A percentile compares a stretch with the other conserved stretches of the same genome.
phyloP scores from a whole-genome alignment of 345 rosid species.

The Dipteronia dyeriana region DNA sequence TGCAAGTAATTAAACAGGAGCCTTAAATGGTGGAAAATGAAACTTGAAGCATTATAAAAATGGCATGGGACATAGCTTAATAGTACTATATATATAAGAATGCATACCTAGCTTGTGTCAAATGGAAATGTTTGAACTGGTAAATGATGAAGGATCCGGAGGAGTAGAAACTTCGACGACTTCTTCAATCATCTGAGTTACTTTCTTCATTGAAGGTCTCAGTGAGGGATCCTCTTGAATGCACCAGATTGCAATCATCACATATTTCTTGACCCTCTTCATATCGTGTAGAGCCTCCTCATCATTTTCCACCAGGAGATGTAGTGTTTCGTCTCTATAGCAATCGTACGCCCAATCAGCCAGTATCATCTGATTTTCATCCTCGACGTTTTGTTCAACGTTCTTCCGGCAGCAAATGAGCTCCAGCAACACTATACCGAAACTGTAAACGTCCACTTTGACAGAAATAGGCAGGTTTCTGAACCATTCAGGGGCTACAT shows the following conservation, averaged over 20 bases:
- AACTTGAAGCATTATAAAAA: not conserved
- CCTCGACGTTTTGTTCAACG: conserved; percentile 13
- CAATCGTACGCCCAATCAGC: conserved; percentile 57
- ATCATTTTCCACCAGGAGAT: conserved; percentile 33
- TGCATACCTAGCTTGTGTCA: not conserved
- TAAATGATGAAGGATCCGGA: conserved; percentile 29
- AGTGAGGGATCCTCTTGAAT: conserved; percentile 51
- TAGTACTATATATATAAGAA: no score
- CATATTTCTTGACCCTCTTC: conserved; percentile 37
- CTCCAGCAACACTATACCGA: conserved; percentile 43
- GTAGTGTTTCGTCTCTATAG: conserved; percentile 29
- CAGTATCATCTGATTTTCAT: conserved; percentile 25
- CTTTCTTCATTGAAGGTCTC: conserved; percentile 49
- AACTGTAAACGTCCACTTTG: conserved; percentile 51
- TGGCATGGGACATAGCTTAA: not conserved
- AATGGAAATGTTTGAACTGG: conserved; percentile 8
- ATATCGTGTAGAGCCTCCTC: conserved; percentile 42
- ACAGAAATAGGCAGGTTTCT: conserved; percentile 39
- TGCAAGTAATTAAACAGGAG: no score
- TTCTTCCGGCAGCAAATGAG: conserved; percentile 38
- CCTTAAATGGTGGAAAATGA: no score
- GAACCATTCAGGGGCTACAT: conserved; percentile 50
- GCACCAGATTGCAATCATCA: conserved; percentile 61
- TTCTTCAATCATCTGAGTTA: conserved; percentile 46
- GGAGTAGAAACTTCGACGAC: conserved; percentile 30